phyloP scores from a whole-genome alignment of 495 filamentous ascomycete species.

The Lepidopterella palustris region DNA sequence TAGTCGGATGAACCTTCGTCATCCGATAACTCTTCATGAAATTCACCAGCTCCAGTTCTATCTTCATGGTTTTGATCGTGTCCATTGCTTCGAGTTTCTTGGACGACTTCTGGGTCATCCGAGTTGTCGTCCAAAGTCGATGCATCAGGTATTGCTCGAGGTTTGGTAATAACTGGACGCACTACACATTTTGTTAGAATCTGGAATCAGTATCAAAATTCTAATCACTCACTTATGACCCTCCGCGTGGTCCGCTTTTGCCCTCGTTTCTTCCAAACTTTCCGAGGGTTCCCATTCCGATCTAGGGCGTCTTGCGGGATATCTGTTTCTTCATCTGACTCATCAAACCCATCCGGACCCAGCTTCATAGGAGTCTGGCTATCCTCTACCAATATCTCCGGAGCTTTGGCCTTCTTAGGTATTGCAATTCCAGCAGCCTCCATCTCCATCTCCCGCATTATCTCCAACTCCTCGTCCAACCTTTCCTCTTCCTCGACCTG shows the following conservation, averaged over 20 bases:
- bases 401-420: constrained; percentile 9
- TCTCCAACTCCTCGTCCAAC: constrained; percentile 66
- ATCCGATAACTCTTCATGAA: constrained; percentile 8
- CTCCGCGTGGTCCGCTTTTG: constrained; percentile 78
- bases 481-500: constrained; percentile 29
- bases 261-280: constrained; percentile 83
- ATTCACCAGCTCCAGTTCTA: constrained; percentile 1
- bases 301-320: constrained; percentile 24
- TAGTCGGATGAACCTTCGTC: constrained; percentile 31
- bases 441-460: constrained; percentile 72
- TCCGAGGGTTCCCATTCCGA: constrained; percentile 45
- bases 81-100: neutral
- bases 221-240: constrained; percentile 57
- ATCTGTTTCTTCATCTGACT: constrained; percentile 41
- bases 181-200: constrained; percentile 27
- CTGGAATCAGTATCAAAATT: neutral
- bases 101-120: constrained; percentile 2
- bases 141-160: constrained; percentile 4
- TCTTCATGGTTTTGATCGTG: neutral
- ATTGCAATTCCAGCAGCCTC: constrained; percentile 34
- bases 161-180: constrained; percentile 30
- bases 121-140: neutral
- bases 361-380: constrained; percentile 49
- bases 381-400: constrained; percentile 52
- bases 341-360: constrained; percentile 57